Conservation (phyloP, 257 asterid species). For the Marsdenia floribunda region DNA sequence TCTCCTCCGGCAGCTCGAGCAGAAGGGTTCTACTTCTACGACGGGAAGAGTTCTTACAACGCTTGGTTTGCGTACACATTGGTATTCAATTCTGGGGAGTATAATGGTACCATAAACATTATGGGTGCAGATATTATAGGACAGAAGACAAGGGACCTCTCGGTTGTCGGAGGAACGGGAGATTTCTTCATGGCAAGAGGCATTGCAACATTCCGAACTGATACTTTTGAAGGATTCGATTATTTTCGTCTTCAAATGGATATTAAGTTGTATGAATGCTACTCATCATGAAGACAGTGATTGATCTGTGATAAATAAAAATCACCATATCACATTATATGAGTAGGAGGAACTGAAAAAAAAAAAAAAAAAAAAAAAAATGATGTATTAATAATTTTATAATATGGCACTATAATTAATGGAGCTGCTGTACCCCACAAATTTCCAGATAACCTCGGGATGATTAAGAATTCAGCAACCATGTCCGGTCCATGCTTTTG, state of each 20-base stretch:
- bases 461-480: no score
- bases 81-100: conserved; percentile 42
- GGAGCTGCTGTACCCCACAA: no score
- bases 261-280: conserved; percentile 59
- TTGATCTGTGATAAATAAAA: no score
- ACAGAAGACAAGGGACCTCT: conserved; percentile 45
- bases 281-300: not conserved
- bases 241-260: conserved; percentile 68
- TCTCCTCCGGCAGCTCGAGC: conserved; percentile 49
- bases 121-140: conserved; percentile 53
- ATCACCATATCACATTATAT: no score
- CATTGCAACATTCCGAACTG: conserved; percentile 41
- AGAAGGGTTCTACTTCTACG: conserved; percentile 59
- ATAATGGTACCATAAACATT: conserved; percentile 44
- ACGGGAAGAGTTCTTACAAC: conserved; percentile 28
- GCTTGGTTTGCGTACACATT: conserved; percentile 71
- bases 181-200: conserved; percentile 71
- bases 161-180: conserved; percentile 61
- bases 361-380: no score
- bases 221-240: conserved; percentile 33
- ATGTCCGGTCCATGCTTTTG: no score
- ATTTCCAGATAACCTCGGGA: no score
- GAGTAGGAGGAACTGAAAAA: no score
- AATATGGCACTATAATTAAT: no score
- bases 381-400: no score